Evolutionary conservation across 345 rosid genomes (phyloP), one percentile per base, ranked within the genome.

Genomic region (Linum usitatissimum): DNA sequence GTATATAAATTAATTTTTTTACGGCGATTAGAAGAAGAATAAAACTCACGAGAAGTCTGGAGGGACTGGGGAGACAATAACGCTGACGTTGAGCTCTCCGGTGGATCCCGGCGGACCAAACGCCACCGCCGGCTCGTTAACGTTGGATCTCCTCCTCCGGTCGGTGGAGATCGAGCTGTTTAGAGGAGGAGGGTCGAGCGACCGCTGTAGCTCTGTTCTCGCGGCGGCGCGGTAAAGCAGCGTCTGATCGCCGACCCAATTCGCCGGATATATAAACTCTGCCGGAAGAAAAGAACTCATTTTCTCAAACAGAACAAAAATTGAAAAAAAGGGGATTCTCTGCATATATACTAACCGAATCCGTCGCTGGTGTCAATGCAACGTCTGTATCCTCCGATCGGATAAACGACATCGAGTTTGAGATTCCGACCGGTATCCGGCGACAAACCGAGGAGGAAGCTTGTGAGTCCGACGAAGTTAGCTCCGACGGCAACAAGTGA

Each of bases 81-180:
- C 90, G 61, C 97, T 87, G 21, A 93, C 91, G 14, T 93, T 93
- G 67, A 86, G 91, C 87, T 93, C 96, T 0, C 97, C 94, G 31
- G 64, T 83, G 13, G 97, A 87, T 55, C 90, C 87, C 4, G 97
- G 97, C 0, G 96, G 99, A 39, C 94, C 97, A 65, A 87, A 93
- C 51, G 97, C 96, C 42, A 77, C 79, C 48, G 75, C 73, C 9
- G 99, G 99, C 63, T 90, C 97, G 28, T 78, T 86, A 3, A 80
- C 65, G 10, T 75, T 83, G 17, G 15, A 10, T 68, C 61, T 79
- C 55, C 78, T 74, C 51, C 74, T 80, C 55, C 66, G 65, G 17
- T 64, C 68, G 28, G 66, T 59, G 3, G 83, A 51, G 4, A 73
- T 78, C 36, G 31, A 39, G 42, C 15, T 59, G 48, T 58, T 40